Conservation (phyloP, 371 early-diverging fungal species). For the Blastocladiella emersonii region DNA sequence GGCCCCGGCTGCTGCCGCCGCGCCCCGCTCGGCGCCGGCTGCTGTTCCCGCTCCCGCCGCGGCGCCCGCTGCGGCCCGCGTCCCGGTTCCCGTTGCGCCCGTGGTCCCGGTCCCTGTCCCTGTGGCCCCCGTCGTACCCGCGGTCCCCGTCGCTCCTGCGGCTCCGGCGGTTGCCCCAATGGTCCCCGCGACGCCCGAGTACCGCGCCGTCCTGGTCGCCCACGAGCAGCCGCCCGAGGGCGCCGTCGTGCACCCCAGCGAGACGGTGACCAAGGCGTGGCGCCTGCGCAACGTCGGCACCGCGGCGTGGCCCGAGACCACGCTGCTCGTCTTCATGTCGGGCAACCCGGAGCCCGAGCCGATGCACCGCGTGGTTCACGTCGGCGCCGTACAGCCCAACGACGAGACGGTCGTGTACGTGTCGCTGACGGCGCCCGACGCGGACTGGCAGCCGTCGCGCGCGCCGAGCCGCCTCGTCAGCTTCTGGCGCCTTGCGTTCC, state of each 20-base stretch:
- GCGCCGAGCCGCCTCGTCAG: not conserved
- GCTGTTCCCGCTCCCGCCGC: not conserved
- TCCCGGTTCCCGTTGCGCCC: no score
- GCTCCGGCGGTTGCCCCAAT: no score
- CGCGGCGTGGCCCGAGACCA: not conserved
- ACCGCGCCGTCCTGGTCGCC: not conserved
- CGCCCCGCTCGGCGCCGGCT: not conserved
- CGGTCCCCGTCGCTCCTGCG: no score
- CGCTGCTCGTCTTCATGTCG: not conserved
- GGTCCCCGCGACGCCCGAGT: no score
- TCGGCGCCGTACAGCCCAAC: not conserved
- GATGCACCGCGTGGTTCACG: not conserved
- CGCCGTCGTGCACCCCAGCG: not conserved
- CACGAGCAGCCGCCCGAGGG: not conserved
- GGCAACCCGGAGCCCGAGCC: not conserved
- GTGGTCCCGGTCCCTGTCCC: no score
- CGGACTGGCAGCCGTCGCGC: not conserved
- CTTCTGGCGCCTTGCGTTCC: not conserved
- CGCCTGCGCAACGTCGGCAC: not conserved
- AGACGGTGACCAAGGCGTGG: not conserved
- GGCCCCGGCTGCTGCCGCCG: not conserved
- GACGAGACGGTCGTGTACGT: not conserved
- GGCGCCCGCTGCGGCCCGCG: no score
- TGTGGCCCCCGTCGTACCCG: no score
- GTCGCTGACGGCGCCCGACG: not conserved